Conservation (phyloP, 495 filamentous ascomycete genomes). For the Xylaria venustula region DNA sequence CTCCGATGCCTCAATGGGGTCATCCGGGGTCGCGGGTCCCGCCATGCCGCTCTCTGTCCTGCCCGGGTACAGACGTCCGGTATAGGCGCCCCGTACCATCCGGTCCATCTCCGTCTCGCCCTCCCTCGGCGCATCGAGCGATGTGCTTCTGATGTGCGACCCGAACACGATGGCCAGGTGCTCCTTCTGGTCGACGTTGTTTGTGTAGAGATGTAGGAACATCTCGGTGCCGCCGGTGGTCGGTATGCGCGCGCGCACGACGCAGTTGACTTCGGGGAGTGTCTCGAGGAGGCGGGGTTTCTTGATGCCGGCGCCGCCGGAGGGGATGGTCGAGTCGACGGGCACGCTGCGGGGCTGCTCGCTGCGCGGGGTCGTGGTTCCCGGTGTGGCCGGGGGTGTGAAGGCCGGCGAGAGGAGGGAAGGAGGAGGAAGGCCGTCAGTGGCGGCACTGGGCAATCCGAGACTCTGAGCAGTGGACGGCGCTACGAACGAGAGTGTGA, state of each 20-base stretch:
- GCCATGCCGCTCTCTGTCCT: slow-evolving; percentile 64
- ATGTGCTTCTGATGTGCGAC: slow-evolving; percentile 72
- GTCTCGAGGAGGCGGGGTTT: slow-evolving; percentile 65
- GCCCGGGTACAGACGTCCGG: slow-evolving; percentile 82
- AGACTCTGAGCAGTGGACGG: too few species aligned
- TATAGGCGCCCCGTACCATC: slow-evolving; percentile 92
- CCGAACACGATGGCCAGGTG: slow-evolving; percentile 99
- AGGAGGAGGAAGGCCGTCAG: slow-evolving; percentile 30
- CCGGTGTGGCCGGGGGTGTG: slow-evolving; percentile 77
- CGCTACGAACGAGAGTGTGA: slow-evolving; percentile 13
- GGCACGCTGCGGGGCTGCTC: slow-evolving; percentile 48
- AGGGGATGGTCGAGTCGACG: slow-evolving; percentile 51
- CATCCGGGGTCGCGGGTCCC: slow-evolving; percentile 7
- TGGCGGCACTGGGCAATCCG: not conserved
- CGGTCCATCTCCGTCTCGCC: slow-evolving; percentile 96
- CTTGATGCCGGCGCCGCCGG: slow-evolving; percentile 52
- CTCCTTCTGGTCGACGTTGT: slow-evolving; percentile 90
- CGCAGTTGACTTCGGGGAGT: slow-evolving; percentile 74
- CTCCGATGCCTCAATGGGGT: slow-evolving; percentile 17
- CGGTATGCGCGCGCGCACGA: slow-evolving; percentile 81
- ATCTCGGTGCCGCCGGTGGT: slow-evolving; percentile 90
- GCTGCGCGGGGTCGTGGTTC: slow-evolving; percentile 52
- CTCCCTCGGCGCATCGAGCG: slow-evolving; percentile 72
- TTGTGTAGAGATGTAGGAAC: slow-evolving; percentile 94
- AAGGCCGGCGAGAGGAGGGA: slow-evolving; percentile 72